Evolutionary conservation across 306 rosid species (phyloP).

Genomic region (Lagenaria siceraria): DNA sequence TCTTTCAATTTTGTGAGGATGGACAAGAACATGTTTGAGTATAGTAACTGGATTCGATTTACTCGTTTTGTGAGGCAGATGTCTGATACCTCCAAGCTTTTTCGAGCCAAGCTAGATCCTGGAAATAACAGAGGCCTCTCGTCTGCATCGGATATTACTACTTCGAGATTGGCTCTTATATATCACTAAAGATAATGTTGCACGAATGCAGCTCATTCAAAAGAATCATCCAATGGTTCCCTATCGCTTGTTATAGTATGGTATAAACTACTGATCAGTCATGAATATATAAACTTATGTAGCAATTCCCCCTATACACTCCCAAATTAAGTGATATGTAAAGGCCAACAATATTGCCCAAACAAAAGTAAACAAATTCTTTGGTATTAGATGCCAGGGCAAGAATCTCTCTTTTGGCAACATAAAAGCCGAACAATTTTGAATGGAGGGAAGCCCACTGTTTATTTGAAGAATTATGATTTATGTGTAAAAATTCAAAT

Average conservation of each 20-base stretch:
- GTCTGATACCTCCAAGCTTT: slow-evolving; percentile 36
- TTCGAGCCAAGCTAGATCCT: slow-evolving; percentile 67
- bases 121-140: slow-evolving; percentile 28
- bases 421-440: not conserved
- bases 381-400: not conserved
- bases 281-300: not conserved
- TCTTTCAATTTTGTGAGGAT: slow-evolving; percentile 78
- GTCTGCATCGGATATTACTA: slow-evolving; percentile 26
- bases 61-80: slow-evolving; percentile 78
- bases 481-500: not conserved
- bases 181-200: slow-evolving; percentile 22
- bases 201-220: not conserved
- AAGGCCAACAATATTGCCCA: not conserved
- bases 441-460: not conserved
- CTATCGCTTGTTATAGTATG: not conserved
- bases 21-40: slow-evolving; percentile 59
- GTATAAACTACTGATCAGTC: not conserved
- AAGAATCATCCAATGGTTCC: not conserved
- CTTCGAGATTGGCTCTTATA: slow-evolving; percentile 37
- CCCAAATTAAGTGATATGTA: too few species aligned
- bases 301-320: not conserved
- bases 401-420: not conserved
- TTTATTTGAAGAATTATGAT: not conserved
- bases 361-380: not conserved
- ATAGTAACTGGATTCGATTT: slow-evolving; percentile 59